Evolutionary conservation across 129 eudicot genomes (phyloP).

Genomic region (Erigeron canadensis): DNA sequence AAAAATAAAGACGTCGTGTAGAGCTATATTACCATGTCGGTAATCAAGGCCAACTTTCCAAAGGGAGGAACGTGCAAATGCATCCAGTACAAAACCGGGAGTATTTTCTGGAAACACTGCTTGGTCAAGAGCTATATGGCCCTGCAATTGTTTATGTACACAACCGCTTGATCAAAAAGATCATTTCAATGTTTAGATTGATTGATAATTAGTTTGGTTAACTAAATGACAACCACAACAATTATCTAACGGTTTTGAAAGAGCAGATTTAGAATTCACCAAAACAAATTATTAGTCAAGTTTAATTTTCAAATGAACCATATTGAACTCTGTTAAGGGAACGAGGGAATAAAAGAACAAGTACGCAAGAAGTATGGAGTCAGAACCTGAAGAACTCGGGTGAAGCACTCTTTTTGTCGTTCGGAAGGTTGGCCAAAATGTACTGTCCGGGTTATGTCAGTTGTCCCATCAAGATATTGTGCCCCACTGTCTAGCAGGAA

Average conservation of each 20-base stretch:
- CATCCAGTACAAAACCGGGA: slow-evolving; percentile 95
- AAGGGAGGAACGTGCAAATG: slow-evolving; percentile 91
- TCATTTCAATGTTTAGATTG: neutral
- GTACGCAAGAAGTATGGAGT: neutral
- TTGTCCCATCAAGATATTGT: slow-evolving; percentile 94
- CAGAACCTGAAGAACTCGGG: slow-evolving; percentile 87
- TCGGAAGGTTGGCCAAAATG: slow-evolving; percentile 93
- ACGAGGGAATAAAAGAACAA: neutral
- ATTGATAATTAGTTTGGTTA: neutral
- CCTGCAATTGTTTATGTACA: slow-evolving; percentile 46
- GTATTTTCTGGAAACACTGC: slow-evolving; percentile 91
- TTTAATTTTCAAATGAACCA: neutral
- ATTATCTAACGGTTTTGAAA: neutral
- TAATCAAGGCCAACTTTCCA: slow-evolving; percentile 99
- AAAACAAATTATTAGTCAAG: neutral
- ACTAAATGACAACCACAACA: neutral
- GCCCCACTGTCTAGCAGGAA: slow-evolving; percentile 94
- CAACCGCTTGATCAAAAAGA: neutral
- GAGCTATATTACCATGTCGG: slow-evolving; percentile 69
- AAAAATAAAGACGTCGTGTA: neutral
- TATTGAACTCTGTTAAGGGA: neutral
- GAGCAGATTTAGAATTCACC: neutral
- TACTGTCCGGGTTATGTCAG: slow-evolving; percentile 90
- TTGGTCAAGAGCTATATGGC: slow-evolving; percentile 97
- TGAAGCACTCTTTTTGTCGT: slow-evolving; percentile 87